Evolutionary conservation across 257 asterid genomes (phyloP), one percentile per base, ranked within the genome.

Genomic region (Primulina eburnea): DNA sequence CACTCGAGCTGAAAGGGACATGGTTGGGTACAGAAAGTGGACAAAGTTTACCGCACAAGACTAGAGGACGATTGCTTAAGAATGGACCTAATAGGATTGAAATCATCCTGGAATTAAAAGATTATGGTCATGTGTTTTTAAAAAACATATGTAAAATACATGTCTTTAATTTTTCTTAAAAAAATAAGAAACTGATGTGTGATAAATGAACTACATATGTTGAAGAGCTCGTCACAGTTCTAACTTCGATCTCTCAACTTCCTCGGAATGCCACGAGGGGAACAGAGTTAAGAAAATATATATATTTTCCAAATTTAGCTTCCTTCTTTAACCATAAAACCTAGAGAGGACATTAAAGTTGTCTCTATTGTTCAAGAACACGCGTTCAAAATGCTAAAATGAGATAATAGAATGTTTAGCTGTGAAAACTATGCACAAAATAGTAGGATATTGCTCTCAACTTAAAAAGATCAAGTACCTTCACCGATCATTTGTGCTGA

Each of bases 391-490:
- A 69, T 6, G 47, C 20, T 55, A 20, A 63, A 64, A 38, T 32
- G 37, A 64, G 47, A 59, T 20, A 33, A 71, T 24, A 60, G 5
- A 60, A 26, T 8, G 34, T 30, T 40, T 8, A 16, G 29, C 35
- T n/a, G 34, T 38, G 33, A 37, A 32, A 33, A 18, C n/a, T 29
- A 40, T 52, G 35, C 64, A 33, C 38, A 38, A 71, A 60, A 38
- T 60, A 29, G 6, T 28, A 43, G 0, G 7, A 71, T 24, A 18
- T 21, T 38, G 62, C 24, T 69, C 24, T 69, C 35, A 18, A 64
- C 40, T 14, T 60, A 70, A 69, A 68, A 62, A 62, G 55, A 61
- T 20, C 40, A 57, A 28, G 64, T 78, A 82, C 86, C 86, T 78
- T 70, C 67, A 73, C 28, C 56, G 21, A 50, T 20, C 16, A 50